These are phyloP conservation scores for Lactuca sativa DNA, from an alignment of 129 eudicot species.

Conservation along the genomic window DNA sequence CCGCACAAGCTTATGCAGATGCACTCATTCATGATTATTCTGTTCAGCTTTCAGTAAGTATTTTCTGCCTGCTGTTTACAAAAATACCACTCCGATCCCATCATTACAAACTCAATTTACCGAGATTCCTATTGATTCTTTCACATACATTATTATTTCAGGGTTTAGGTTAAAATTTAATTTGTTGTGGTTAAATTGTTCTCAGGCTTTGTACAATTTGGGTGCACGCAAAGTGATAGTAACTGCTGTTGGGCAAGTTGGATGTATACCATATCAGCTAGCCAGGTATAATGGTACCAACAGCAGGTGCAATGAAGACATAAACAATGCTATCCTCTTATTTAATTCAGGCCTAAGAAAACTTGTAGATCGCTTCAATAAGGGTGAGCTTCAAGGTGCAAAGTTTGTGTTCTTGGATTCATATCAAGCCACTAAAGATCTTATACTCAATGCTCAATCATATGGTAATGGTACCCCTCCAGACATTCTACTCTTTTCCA, in stretches of 20 bases:
- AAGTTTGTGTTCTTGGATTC: conserved; percentile 77
- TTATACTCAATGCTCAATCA: conserved; percentile 49
- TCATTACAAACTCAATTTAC: not conserved
- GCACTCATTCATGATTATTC: conserved; percentile 70
- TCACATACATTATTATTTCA: not conserved
- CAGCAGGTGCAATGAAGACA: conserved; percentile 70
- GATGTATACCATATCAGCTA: conserved; percentile 93
- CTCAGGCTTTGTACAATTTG: conserved; percentile 56
- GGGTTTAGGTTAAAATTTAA: not conserved
- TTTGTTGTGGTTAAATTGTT: not conserved
- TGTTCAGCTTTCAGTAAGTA: conserved; percentile 55
- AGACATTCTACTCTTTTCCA: not conserved
- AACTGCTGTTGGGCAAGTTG: conserved; percentile 74
- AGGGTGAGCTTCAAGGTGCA: conserved; percentile 65
- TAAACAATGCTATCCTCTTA: conserved; percentile 58
- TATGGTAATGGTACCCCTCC: conserved; percentile 71
- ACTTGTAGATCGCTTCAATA: conserved; percentile 59
- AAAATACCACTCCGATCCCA: not conserved
- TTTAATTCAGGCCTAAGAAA: conserved; percentile 65
- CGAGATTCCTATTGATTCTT: not conserved
- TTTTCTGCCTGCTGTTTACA: not conserved
- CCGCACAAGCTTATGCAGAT: conserved; percentile 62
- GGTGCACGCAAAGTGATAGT: conserved; percentile 92
- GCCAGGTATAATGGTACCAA: conserved; percentile 58
- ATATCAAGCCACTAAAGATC: conserved; percentile 49